phyloP scores from a whole-genome alignment of 1,139 yeast genomes.

The Kodamaea ohmeri region DNA sequence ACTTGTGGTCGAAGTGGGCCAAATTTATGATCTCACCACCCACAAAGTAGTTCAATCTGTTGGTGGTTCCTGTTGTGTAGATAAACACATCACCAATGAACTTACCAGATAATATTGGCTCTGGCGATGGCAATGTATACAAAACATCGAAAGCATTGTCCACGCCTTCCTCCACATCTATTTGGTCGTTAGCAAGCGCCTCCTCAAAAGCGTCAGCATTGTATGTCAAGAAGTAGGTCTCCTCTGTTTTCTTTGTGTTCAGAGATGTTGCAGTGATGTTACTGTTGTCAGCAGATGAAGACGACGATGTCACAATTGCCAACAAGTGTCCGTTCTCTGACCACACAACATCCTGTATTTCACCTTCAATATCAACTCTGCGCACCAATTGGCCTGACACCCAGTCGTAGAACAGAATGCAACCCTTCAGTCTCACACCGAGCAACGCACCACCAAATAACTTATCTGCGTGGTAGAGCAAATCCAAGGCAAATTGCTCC shows the following conservation, averaged over 20 bases:
- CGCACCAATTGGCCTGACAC: conserved; percentile 79
- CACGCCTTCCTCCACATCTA: conserved; percentile 82
- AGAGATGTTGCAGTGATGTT: conserved; percentile 16
- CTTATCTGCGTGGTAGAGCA: conserved; percentile 74
- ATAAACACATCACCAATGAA: conserved; percentile 98
- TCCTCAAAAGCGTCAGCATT: conserved; percentile 65
- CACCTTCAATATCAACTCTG: conserved; percentile 72
- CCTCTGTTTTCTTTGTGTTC: conserved; percentile 43
- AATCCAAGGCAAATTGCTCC: conserved; percentile 64
- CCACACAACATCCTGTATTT: conserved; percentile 83
- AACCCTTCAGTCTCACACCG: conserved; percentile 79
- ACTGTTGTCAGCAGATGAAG: conserved; percentile 12
- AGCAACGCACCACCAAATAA: conserved; percentile 83
- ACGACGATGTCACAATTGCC: conserved; percentile 61
- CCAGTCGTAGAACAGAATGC: conserved; percentile 92
- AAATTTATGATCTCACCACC: conserved; percentile 92
- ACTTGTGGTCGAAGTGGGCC: conserved; percentile 88
- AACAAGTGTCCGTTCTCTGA: conserved; percentile 90
- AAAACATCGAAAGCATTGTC: conserved; percentile 83
- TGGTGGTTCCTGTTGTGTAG: conserved; percentile 75
- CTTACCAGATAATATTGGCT: conserved; percentile 79
- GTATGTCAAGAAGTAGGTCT: conserved; percentile 78
- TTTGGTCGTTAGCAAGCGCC: conserved; percentile 55
- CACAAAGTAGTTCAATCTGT: conserved; percentile 88
- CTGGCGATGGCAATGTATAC: conserved; percentile 68